A percentile compares a stretch with the other conserved stretches of the same genome.
phyloP scores from a whole-genome alignment of 2,329 filamentous ascomycete genomes.

The Colletotrichum liaoningense region DNA sequence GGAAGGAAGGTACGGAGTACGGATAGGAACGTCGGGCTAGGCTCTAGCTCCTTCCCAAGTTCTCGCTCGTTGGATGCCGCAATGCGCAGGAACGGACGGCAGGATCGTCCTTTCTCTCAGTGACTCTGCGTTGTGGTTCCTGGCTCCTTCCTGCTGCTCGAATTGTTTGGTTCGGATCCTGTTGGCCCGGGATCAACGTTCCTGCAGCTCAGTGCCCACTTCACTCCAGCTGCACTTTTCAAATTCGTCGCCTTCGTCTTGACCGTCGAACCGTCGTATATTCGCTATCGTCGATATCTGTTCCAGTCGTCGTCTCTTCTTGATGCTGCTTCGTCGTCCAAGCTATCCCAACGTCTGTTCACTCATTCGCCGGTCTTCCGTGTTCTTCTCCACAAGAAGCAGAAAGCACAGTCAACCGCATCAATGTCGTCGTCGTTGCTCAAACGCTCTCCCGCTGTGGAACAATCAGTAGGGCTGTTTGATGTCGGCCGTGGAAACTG shows the following conservation, averaged over 20 bases:
- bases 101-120: background rate
- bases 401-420: background rate
- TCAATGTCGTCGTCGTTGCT: background rate
- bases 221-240: background rate
- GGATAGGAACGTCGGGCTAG: background rate
- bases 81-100: background rate
- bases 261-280: background rate
- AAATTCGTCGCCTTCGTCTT: background rate
- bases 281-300: background rate
- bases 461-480: background rate
- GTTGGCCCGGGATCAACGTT: background rate
- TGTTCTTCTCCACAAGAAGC: background rate
- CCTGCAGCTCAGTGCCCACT: conserved; percentile 6
- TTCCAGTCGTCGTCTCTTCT: background rate
- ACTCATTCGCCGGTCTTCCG: background rate
- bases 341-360: background rate
- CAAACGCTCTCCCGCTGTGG: background rate
- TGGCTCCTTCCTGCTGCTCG: background rate
- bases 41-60: background rate
- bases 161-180: conserved; percentile 1
- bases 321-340: background rate
- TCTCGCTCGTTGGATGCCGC: background rate
- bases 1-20: too few species aligned
- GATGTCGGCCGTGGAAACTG: background rate
- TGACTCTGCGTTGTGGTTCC: background rate